Evolutionary conservation across 2,329 filamentous ascomycete species (phyloP).

Genomic region (Alternaria tenuissima): DNA sequence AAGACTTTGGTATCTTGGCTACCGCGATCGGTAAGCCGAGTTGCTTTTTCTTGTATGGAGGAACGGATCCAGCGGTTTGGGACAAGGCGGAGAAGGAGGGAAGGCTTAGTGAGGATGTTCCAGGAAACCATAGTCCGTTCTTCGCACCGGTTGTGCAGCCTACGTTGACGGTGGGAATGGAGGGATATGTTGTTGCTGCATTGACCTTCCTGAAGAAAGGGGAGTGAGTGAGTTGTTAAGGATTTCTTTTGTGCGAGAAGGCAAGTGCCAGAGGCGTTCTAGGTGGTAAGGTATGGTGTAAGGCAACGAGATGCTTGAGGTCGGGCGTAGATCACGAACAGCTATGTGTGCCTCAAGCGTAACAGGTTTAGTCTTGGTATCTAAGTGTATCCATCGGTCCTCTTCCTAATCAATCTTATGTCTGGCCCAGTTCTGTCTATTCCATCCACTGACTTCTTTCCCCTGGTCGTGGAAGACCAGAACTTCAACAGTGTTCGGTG

Average conservation of each 20-base stretch:
- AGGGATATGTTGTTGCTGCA: constrained; percentile 61
- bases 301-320: background rate
- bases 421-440: background rate
- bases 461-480: background rate
- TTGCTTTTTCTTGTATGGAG: constrained; percentile 66
- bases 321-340: too few relatives aligned
- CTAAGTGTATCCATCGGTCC: background rate
- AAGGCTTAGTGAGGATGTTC: constrained; percentile 57
- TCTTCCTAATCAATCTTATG: background rate
- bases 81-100: constrained; percentile 59
- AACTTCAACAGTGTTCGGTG: background rate
- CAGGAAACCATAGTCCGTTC: constrained; percentile 66
- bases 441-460: background rate
- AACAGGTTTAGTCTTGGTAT: too few relatives aligned
- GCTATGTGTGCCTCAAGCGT: too few relatives aligned
- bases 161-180: constrained; percentile 61
- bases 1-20: constrained; percentile 67
- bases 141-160: constrained; percentile 68
- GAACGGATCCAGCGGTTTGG: constrained; percentile 60
- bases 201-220: constrained; percentile 55
- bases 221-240: background rate
- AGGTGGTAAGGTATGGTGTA: background rate
- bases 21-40: constrained; percentile 59
- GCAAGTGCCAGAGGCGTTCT: background rate
- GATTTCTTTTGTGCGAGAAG: background rate